Evolutionary conservation across 768 basidiomycete genomes (phyloP).

Genomic region (Trichaptum fuscoviolaceum): DNA sequence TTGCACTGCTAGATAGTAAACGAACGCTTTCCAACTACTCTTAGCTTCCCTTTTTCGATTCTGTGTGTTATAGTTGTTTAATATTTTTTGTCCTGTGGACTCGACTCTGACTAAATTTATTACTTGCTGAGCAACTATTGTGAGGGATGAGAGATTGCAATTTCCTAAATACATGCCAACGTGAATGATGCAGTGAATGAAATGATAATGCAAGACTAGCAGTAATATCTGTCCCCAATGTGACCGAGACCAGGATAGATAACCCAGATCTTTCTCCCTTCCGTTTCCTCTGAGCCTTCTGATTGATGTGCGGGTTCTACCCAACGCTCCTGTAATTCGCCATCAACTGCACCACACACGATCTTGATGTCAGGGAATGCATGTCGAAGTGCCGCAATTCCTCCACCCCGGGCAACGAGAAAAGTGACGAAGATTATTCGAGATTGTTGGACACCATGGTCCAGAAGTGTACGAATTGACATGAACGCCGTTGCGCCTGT

Average conservation of each 20-base stretch:
- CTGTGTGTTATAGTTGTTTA: neutral
- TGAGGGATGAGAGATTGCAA: neutral
- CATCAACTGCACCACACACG: slow-evolving; percentile 80
- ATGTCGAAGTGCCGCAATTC: slow-evolving; percentile 65
- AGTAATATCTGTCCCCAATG: slow-evolving; percentile 56
- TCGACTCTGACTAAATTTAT: neutral
- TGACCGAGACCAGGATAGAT: slow-evolving; percentile 89
- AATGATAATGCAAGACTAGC: slow-evolving; percentile 14
- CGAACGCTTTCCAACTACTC: neutral
- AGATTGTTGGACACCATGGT: slow-evolving; percentile 83
- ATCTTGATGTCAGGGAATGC: slow-evolving; percentile 87
- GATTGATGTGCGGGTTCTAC: slow-evolving; percentile 50
- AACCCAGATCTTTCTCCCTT: slow-evolving; percentile 68
- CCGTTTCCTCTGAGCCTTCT: slow-evolving; percentile 30
- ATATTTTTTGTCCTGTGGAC: neutral
- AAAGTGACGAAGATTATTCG: slow-evolving; percentile 89
- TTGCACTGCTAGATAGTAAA: neutral
- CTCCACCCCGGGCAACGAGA: slow-evolving; percentile 79
- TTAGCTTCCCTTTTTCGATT: neutral
- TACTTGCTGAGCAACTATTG: neutral
- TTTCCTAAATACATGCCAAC: neutral
- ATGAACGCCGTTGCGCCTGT: slow-evolving; percentile 92
- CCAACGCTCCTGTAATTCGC: slow-evolving; percentile 71
- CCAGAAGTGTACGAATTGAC: slow-evolving; percentile 89
- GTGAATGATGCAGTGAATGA: neutral